phyloP scores from a whole-genome alignment of 768 basidiomycete genomes.

The Phanerochaete carnosa region DNA sequence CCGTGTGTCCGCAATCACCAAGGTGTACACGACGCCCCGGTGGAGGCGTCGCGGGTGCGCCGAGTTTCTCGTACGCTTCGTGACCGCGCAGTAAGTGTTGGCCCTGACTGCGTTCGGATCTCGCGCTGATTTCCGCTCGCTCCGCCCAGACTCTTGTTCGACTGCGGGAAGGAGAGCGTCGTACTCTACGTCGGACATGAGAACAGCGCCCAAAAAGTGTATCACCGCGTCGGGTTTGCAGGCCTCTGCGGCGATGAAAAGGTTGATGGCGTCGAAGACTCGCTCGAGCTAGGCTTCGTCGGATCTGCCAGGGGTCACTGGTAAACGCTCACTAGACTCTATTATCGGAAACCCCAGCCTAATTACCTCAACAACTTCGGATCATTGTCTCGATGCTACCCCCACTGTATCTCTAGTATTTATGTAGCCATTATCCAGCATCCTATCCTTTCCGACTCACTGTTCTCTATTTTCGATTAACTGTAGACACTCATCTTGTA shows the following conservation, averaged over 20 bases:
- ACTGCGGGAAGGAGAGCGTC: constrained; percentile 43
- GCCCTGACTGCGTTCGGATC: neutral
- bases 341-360: neutral
- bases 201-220: constrained; percentile 49
- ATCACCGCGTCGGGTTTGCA: constrained; percentile 50
- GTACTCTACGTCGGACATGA: constrained; percentile 53
- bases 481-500: neutral
- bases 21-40: constrained; percentile 48
- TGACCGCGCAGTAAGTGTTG: constrained; percentile 38
- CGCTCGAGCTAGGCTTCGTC: constrained; percentile 52
- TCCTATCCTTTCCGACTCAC: neutral
- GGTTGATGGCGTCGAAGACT: constrained; percentile 41
- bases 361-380: neutral
- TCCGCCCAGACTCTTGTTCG: constrained; percentile 36
- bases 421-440: constrained; percentile 6
- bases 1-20: constrained; percentile 52
- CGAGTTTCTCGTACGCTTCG: constrained; percentile 46
- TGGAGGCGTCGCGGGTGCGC: constrained; percentile 49
- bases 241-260: constrained; percentile 39
- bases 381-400: neutral
- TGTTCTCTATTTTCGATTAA: neutral
- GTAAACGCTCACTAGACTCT: constrained; percentile 27
- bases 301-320: constrained; percentile 50
- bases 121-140: constrained; percentile 13
- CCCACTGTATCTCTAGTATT: constrained; percentile 19